Base-by-base conservation (phyloP, 2,329 filamentous ascomycete genomes). In the Beauveria sp. region DNA sequence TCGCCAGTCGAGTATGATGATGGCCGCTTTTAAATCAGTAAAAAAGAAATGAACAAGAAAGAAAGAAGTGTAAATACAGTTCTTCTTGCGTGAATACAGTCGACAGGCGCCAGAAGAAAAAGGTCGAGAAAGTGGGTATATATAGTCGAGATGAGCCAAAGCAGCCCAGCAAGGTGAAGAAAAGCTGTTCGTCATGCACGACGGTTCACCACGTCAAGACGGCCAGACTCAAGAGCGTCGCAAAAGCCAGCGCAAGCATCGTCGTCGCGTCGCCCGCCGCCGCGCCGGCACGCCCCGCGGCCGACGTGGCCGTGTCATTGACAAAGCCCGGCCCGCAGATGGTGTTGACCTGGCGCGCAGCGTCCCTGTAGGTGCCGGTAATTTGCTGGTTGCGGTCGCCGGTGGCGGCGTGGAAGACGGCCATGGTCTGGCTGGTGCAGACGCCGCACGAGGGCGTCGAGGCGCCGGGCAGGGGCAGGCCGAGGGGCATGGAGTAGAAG, bases 401-500 rank as follows among this genome's bases (percentile, higher is more conserved):
- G 0, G 90, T 85, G 34, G 87, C 88, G 0, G 82, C 75, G 58
- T 89, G 85, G 73, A 89, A 97, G 20, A 96, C 83, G 28, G 80
- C 80, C 91, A 97, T 96, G 5, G 90, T 93, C 63, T 90, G 79
- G 69, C 87, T 80, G 48, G 94, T 79, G 72, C 94, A 97, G 46
- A 77, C 76, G 67, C 84, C 87, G 77, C 94, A 99, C 1, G 82
- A 84, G 1, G 92, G 90, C n/a, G 80, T 78, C 28, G 86, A 84
- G 24, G 82, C 82, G 16, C 78, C 79, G 0, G 90, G 90, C 14
- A 97, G 76, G 0, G 79, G 73, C 46, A 86, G 81, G 62, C 94
- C 94, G 60, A 96, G 81, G 0, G 92, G 90, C 3, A 97, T 78
- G 68, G 89, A 93, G 76, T 97, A 99, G 41, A 94, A 81, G 69